Conservation (phyloP, 139 green algal species). For the Chlamydomonas sp. region DNA sequence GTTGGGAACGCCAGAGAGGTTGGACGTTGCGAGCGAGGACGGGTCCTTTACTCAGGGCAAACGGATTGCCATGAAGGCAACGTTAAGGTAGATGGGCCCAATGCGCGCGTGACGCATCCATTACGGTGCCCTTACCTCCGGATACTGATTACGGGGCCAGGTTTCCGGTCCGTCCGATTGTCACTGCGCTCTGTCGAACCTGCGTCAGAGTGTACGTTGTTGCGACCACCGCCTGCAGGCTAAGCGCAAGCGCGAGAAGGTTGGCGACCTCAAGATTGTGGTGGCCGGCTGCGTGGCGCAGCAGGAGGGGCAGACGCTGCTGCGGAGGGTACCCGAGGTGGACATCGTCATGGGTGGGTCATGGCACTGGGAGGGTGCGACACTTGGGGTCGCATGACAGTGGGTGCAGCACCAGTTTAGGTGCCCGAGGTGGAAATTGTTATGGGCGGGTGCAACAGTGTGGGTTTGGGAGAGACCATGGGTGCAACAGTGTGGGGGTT, state of each 20-base stretch:
- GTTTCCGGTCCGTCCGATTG: no score
- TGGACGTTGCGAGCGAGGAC: no score
- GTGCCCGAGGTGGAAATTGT: slow-evolving; percentile 98
- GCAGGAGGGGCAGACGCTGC: slow-evolving; percentile 92
- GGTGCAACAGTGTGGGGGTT: neutral
- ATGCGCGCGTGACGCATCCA: no score
- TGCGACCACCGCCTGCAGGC: slow-evolving; percentile 70
- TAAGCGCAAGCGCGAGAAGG: slow-evolving; percentile 82
- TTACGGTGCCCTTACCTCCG: no score
- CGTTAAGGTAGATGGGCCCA: no score
- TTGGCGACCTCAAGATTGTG: slow-evolving; percentile 86
- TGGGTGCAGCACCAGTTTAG: neutral
- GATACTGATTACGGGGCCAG: no score
- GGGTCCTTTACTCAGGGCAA: no score
- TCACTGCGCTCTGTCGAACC: no score
- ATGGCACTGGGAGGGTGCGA: neutral
- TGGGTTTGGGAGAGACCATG: neutral
- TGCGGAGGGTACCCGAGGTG: slow-evolving; percentile 94
- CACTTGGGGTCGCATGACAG: neutral
- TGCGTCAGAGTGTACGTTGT: no score
- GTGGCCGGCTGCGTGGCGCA: slow-evolving; percentile 92
- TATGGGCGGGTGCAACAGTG: slow-evolving; percentile 58
- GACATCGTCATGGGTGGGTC: slow-evolving; percentile 96
- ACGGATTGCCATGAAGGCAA: no score
- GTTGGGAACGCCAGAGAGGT: no score